phyloP scores from a whole-genome alignment of 352 stramenopile genomes.

The Phytophthora sojae region DNA sequence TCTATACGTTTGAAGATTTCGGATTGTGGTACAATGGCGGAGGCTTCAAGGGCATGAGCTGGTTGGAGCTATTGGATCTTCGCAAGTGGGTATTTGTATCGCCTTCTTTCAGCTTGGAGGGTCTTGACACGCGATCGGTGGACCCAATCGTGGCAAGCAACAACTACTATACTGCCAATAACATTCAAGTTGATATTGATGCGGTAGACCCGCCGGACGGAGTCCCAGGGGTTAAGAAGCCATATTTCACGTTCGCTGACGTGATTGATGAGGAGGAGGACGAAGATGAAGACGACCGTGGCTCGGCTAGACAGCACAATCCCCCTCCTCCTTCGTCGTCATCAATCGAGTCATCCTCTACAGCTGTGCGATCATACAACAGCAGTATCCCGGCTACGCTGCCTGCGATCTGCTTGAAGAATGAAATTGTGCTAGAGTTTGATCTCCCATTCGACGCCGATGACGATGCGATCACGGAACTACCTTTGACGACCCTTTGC shows the following conservation, averaged over 20 bases:
- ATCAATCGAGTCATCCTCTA: constrained; percentile 72
- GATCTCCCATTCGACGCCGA: constrained; percentile 75
- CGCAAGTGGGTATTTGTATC: constrained; percentile 88
- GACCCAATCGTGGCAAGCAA: constrained; percentile 77
- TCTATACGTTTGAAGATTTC: constrained; percentile 89
- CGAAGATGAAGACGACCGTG: constrained; percentile 54
- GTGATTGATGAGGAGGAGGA: constrained; percentile 76
- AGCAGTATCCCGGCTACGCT: constrained; percentile 69
- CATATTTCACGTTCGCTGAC: constrained; percentile 68
- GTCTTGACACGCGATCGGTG: constrained; percentile 72
- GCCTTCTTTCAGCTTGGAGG: constrained; percentile 67
- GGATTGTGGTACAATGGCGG: constrained; percentile 87
- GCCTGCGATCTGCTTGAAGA: constrained; percentile 79
- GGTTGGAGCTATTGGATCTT: constrained; percentile 87
- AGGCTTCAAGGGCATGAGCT: constrained; percentile 82
- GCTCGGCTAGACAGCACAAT: constrained; percentile 14
- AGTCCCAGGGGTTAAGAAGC: constrained; percentile 43
- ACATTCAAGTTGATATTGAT: constrained; percentile 84
- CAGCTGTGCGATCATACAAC: constrained; percentile 50
- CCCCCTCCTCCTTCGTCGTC: constrained; percentile 27
- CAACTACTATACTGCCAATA: constrained; percentile 88
- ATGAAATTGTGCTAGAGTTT: constrained; percentile 87
- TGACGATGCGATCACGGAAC: constrained; percentile 67
- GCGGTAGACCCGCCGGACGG: constrained; percentile 46
- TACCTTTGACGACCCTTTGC: constrained; percentile 72